phyloP scores from a whole-genome alignment of 495 filamentous ascomycete genomes.

The Neurospora hispaniola region DNA sequence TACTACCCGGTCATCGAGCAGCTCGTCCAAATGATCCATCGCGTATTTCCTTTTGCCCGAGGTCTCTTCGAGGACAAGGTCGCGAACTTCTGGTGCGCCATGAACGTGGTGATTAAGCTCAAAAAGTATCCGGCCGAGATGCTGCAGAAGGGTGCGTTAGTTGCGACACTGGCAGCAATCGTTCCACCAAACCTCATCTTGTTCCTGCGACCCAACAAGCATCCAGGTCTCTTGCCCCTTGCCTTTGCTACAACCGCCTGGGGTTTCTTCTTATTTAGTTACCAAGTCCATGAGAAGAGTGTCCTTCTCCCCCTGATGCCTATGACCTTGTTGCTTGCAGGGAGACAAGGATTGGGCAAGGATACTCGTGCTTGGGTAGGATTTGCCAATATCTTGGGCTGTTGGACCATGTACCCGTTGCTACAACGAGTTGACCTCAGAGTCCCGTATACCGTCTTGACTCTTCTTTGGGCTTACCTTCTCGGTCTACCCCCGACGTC shows the following conservation, averaged over 20 bases:
- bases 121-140: slow-evolving; percentile 52
- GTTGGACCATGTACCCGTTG: slow-evolving; percentile 90
- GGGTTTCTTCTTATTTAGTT: slow-evolving; percentile 96
- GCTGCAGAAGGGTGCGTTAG: slow-evolving; percentile 67
- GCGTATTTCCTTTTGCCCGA: slow-evolving; percentile 89
- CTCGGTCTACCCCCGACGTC: slow-evolving; percentile 75
- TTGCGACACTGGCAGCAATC: slow-evolving; percentile 66
- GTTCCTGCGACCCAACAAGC: slow-evolving; percentile 65
- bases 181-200: slow-evolving; percentile 65
- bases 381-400: slow-evolving; percentile 81
- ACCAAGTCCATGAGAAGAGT: slow-evolving; percentile 97
- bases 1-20: slow-evolving; percentile 68
- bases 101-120: slow-evolving; percentile 82
- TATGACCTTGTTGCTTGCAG: slow-evolving; percentile 76
- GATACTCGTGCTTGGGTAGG: slow-evolving; percentile 79
- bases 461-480: slow-evolving; percentile 80
- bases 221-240: slow-evolving; percentile 67
- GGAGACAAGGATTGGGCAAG: slow-evolving; percentile 62
- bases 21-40: slow-evolving; percentile 66
- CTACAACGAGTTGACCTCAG: slow-evolving; percentile 73
- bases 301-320: slow-evolving; percentile 84
- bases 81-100: slow-evolving; percentile 91
- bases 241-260: slow-evolving; percentile 75
- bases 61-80: slow-evolving; percentile 98
- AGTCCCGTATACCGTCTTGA: slow-evolving; percentile 75